These are phyloP conservation scores for Falciphora oryzae DNA, from an alignment of 2,329 filamentous ascomycete genomes.

Conservation along the genomic window DNA sequence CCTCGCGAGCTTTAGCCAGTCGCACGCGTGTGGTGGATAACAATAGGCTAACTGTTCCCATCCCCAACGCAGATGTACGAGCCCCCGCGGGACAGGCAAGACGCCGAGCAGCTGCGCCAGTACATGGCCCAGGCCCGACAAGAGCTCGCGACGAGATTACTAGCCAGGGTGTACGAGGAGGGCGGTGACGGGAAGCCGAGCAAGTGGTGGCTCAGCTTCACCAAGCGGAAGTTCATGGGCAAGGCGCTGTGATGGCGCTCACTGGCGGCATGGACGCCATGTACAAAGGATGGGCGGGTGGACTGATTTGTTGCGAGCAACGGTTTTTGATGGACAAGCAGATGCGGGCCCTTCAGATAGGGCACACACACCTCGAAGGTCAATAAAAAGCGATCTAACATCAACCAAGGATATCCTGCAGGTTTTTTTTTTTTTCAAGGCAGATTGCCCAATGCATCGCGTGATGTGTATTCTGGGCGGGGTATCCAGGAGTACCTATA, in stretches of 20 bases:
- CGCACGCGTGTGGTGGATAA: background rate
- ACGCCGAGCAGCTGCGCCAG: slow-evolving; percentile 81
- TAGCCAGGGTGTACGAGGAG: slow-evolving; percentile 84
- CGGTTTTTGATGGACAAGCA: background rate
- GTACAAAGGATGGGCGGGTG: background rate
- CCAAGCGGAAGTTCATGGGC: slow-evolving; percentile 99
- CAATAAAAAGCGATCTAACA: background rate
- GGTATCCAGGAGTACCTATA: background rate
- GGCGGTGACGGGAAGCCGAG: slow-evolving; percentile 60
- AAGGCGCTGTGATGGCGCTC: slow-evolving; percentile 61
- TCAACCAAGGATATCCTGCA: background rate
- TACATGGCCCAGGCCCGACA: slow-evolving; percentile 92
- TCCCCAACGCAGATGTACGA: slow-evolving; percentile 67
- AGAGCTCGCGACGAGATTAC: slow-evolving; percentile 75
- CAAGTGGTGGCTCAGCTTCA: slow-evolving; percentile 98
- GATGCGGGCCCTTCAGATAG: background rate
- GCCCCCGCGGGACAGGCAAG: slow-evolving; percentile 76
- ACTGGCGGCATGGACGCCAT: background rate
- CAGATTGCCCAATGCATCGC: background rate
- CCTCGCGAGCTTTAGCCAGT: background rate
- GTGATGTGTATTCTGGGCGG: background rate
- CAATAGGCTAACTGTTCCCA: slow-evolving; percentile 4
- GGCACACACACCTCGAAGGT: background rate
- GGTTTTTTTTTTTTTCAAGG: background rate
- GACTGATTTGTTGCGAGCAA: background rate